Percentiles rank a stretch among this genome's conserved stretches.
phyloP scores from a whole-genome alignment of 306 rosid species.

The Begonia peltatifolia region DNA sequence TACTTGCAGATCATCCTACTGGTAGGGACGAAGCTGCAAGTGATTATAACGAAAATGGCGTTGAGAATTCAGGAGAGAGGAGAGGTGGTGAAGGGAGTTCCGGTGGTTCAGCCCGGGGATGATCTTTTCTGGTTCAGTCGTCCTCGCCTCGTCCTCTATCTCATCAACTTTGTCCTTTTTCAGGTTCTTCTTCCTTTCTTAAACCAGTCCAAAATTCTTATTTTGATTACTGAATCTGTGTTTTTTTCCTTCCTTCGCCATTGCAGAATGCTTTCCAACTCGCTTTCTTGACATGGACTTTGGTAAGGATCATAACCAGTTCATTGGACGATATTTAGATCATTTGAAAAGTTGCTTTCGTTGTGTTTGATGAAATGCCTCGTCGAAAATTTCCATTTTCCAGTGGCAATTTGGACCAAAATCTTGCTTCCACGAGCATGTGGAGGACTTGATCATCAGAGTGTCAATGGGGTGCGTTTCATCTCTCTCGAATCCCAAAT shows the following conservation, averaged over 20 bases:
- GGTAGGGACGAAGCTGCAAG: slow-evolving; percentile 82
- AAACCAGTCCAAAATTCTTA: no score
- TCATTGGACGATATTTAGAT: no score
- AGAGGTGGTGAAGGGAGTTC: slow-evolving; percentile 65
- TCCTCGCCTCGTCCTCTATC: slow-evolving; percentile 58
- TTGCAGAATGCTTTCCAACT: slow-evolving; percentile 10
- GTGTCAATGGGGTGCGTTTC: slow-evolving; percentile 4
- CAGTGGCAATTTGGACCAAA: slow-evolving; percentile 11
- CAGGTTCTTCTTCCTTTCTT: slow-evolving; percentile 26
- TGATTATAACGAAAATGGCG: slow-evolving; percentile 85
- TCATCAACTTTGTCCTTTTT: slow-evolving; percentile 75
- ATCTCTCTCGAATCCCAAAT: neutral
- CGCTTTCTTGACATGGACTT: slow-evolving; percentile 13
- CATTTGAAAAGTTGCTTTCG: no score
- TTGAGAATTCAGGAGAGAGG: slow-evolving; percentile 55
- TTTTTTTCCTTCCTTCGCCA: neutral
- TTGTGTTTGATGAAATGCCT: no score
- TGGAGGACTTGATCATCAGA: slow-evolving; percentile 4
- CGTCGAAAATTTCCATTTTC: neutral
- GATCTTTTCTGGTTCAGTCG: slow-evolving; percentile 71
- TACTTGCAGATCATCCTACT: slow-evolving; percentile 45
- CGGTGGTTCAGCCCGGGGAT: slow-evolving; percentile 70
- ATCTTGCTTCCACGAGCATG: slow-evolving; percentile 11
- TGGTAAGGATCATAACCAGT: neutral
- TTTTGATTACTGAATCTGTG: no score